phyloP scores from a whole-genome alignment of 495 filamentous ascomycete species.

The Xylaria palmicola region DNA sequence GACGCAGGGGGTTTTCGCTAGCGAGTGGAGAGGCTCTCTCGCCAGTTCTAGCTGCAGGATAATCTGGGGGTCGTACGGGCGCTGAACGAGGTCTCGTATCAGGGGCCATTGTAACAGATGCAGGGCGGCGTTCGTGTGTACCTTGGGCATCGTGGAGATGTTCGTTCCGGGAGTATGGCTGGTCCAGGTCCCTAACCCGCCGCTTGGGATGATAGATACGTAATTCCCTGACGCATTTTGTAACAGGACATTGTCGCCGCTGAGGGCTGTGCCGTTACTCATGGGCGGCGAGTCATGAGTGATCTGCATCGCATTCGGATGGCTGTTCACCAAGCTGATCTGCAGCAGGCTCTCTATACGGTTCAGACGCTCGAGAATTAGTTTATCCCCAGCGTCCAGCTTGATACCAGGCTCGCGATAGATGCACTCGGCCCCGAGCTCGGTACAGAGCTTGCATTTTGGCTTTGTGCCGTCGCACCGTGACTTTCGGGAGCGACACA shows the following conservation, averaged over 20 bases:
- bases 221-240: slow-evolving; percentile 43
- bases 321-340: slow-evolving; percentile 55
- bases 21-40: slow-evolving; percentile 66
- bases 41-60: slow-evolving; percentile 80
- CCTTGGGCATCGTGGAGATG: slow-evolving; percentile 81
- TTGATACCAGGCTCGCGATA: slow-evolving; percentile 87
- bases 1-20: slow-evolving; percentile 59
- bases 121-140: slow-evolving; percentile 75
- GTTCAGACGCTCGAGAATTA: slow-evolving; percentile 73
- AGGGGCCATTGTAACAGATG: slow-evolving; percentile 79
- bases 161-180: slow-evolving; percentile 57
- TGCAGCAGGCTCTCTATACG: slow-evolving; percentile 77
- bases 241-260: slow-evolving; percentile 61
- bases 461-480: slow-evolving; percentile 80
- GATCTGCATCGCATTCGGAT: slow-evolving; percentile 42
- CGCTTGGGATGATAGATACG: slow-evolving; percentile 59
- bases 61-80: slow-evolving; percentile 74
- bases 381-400: slow-evolving; percentile 80
- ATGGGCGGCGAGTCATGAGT: slow-evolving; percentile 63
- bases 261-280: slow-evolving; percentile 66
- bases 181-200: slow-evolving; percentile 72
- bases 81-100: slow-evolving; percentile 71
- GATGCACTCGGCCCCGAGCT: slow-evolving; percentile 77
- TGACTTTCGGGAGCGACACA: slow-evolving; percentile 80
- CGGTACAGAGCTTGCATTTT: slow-evolving; percentile 79